Evolutionary conservation across 345 rosid genomes (phyloP).

Genomic region (Brassica carinata): DNA sequence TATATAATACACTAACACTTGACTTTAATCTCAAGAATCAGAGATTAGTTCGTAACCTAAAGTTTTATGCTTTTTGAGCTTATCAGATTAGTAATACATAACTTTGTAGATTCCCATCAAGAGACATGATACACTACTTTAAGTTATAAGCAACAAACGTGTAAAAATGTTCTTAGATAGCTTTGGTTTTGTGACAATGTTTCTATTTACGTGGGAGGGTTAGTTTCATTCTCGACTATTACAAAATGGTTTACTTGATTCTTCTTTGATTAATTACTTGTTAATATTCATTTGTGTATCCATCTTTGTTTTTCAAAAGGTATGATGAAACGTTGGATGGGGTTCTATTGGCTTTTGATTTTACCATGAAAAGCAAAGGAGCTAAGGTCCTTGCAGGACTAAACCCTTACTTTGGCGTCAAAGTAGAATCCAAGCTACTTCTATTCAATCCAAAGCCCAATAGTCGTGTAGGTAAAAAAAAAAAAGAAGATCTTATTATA

Average conservation of each 20-base stretch:
- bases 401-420: constrained; percentile 66
- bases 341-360: constrained; percentile 70
- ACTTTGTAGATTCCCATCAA: no score
- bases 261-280: not conserved
- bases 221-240: not conserved
- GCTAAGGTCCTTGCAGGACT: constrained; percentile 67
- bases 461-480: constrained; percentile 60
- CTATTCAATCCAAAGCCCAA: constrained; percentile 76
- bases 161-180: not conserved
- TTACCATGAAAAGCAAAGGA: constrained; percentile 44
- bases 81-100: no score
- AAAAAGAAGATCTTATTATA: not conserved
- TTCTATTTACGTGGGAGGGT: no score
- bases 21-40: not conserved
- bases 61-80: not conserved
- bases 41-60: not conserved
- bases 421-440: constrained; percentile 56
- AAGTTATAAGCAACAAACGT: not conserved
- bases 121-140: not conserved
- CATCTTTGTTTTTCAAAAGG: constrained; percentile 43
- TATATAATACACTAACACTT: no score
- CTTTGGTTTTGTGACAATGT: no score
- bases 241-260: not conserved
- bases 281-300: not conserved
- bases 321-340: constrained; percentile 69